Percentiles rank a stretch among this genome's conserved stretches.
Conservation (phyloP, 2,329 filamentous ascomycete species). For the Venturia effusa region DNA sequence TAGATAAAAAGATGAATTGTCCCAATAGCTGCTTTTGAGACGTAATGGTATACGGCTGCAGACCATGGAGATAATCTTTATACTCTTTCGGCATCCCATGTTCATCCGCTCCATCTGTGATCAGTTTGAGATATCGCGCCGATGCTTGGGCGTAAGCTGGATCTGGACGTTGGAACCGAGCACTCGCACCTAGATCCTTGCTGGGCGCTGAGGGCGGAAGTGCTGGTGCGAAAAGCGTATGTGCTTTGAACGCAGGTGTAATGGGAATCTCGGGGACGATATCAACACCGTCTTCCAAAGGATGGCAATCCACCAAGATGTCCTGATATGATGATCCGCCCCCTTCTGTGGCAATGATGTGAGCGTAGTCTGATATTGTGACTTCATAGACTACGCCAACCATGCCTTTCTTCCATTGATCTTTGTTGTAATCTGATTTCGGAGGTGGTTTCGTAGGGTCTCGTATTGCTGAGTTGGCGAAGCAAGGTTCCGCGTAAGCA, state of each 20-base stretch:
- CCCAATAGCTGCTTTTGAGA: constrained; percentile 56
- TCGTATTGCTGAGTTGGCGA: constrained; percentile 66
- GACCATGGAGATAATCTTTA: constrained; percentile 55
- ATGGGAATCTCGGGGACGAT: constrained; percentile 48
- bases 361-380: constrained; percentile 67
- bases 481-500: constrained; percentile 83
- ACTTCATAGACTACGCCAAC: constrained; percentile 95
- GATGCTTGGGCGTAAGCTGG: constrained; percentile 72
- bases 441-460: constrained; percentile 19
- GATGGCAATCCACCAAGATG: constrained; percentile 66
- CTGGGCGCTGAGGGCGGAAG: constrained; percentile 18
- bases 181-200: constrained; percentile 21
- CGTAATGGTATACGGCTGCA: constrained; percentile 63
- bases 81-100: constrained; percentile 73
- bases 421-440: constrained; percentile 35
- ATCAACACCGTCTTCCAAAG: constrained; percentile 44
- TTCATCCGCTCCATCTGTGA: constrained; percentile 68
- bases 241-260: constrained; percentile 58
- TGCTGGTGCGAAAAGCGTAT: constrained; percentile 67
- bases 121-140: constrained; percentile 68
- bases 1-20: constrained; percentile 45
- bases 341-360: constrained; percentile 84
- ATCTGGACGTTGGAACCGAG: constrained; percentile 48
- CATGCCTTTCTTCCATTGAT: constrained; percentile 68
- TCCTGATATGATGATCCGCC: constrained; percentile 79